phyloP scores from a whole-genome alignment of 257 asterid species.

The Fraxinus cuspidata region DNA sequence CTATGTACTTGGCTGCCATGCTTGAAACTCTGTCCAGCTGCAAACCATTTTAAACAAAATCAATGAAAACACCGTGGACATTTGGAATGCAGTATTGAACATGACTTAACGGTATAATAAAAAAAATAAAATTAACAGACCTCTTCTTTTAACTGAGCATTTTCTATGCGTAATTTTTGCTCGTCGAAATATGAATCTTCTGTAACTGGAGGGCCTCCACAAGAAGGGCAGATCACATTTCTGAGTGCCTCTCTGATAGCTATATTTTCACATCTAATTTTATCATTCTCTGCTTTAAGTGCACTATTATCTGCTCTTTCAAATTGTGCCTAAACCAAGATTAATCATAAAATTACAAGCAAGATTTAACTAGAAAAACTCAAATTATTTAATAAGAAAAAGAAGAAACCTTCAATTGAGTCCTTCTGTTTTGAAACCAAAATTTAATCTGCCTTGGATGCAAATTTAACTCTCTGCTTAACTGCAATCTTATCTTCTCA shows the following conservation, averaged over 20 bases:
- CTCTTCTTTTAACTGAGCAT: constrained; percentile 83
- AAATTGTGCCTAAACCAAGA: constrained; percentile 66
- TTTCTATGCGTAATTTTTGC: constrained; percentile 72
- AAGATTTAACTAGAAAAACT: background rate
- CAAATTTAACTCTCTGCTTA: constrained; percentile 52
- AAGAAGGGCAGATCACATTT: constrained; percentile 81
- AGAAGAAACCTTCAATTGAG: constrained; percentile 82
- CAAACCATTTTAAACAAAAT: constrained; percentile 2
- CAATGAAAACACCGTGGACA: background rate
- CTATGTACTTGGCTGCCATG: constrained; percentile 57
- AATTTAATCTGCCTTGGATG: constrained; percentile 66
- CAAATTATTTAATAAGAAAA: background rate
- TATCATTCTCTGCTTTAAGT: constrained; percentile 78
- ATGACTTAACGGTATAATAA: background rate
- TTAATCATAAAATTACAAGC: constrained; percentile 25
- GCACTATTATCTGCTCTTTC: constrained; percentile 78
- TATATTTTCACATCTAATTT: constrained; percentile 79
- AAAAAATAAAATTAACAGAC: constrained; percentile 28
- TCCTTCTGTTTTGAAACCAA: constrained; percentile 96
- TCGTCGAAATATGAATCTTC: constrained; percentile 85
- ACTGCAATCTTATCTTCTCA: constrained; percentile 52
- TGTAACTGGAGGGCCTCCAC: constrained; percentile 86
- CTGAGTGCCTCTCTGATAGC: constrained; percentile 84
- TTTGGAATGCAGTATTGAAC: background rate
- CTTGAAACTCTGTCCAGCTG: constrained; percentile 57